These are phyloP conservation scores for Silene latifolia DNA, from an alignment of 148 eudicot genomes.

Conservation along the genomic window DNA sequence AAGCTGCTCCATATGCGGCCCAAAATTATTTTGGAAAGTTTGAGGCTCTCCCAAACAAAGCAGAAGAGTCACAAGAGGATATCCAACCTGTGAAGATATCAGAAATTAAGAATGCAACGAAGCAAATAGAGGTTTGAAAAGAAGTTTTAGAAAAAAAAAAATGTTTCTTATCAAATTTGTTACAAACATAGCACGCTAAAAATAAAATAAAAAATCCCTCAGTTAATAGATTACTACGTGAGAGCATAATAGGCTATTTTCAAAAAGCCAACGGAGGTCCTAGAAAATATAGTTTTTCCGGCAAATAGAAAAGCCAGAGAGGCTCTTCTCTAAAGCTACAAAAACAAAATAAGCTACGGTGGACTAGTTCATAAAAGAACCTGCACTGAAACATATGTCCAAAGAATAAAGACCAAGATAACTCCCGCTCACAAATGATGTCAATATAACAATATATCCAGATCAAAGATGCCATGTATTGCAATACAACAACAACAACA, in stretches of 20 bases:
- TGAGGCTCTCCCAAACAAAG: conserved; percentile 98
- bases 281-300: not conserved
- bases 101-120: not conserved
- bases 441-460: not conserved
- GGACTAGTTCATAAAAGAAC: not conserved
- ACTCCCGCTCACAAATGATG: not conserved
- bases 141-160: not conserved
- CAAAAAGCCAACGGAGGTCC: not conserved
- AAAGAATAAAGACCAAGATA: not conserved
- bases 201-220: not conserved
- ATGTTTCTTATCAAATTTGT: not conserved
- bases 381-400: not conserved
- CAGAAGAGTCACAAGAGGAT: conserved; percentile 95
- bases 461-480: not conserved
- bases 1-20: conserved; percentile 94
- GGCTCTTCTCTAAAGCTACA: not conserved
- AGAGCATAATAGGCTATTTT: conserved; percentile 2
- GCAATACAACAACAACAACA: too few species aligned
- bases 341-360: conserved; percentile 1
- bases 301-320: not conserved
- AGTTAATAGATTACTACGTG: too few species aligned
- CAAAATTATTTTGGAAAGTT: conserved; percentile 75
- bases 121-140: not conserved
- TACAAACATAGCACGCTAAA: not conserved
- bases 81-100: conserved; percentile 58